Evolutionary conservation across 2,329 filamentous ascomycete species (phyloP), one percentile per base, ranked within the genome.

Genomic region (Pseudogymnoascus pannorum): DNA sequence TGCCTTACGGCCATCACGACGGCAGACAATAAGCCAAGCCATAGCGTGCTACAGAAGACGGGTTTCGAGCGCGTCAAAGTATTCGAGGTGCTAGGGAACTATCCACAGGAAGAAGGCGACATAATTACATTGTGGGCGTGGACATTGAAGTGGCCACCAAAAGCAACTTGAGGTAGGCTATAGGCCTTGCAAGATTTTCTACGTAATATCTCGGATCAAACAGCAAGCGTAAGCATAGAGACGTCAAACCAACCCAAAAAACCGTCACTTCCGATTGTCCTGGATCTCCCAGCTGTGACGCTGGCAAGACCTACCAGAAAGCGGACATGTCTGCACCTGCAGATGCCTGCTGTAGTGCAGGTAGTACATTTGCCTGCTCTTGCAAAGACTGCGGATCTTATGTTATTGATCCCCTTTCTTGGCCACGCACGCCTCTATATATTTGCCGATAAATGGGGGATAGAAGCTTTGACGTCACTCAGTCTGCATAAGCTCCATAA

Each of bases 1-100:
- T 66, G 72, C 54, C 63, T 84, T 44, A 67, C 74, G 16, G 81
- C 81, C 1, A 70, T 81, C 5, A 80, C 81, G 8, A 76, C 81
- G 36, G 70, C 70, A 0, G 68, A 70, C 11, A 87, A 89, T 66
- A 61, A 63, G 6, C 75, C 74, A 3, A 88, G 86, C 66, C 78
- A 79, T 62, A 76, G 76, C 2, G 81, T 89, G 6, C 65, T 89
- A 60, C 67, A 70, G 57, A 87, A 87, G 68, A 72, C 69, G 12
- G 84, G 85, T 1, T 85, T 87, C 64, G 72, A 73, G 66, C 67
- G 76, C 36, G 76, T 77, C 44, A 76, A 77, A 66, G 71, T 65
- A 24, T 81, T 75, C 73, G 65, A 68, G 33, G 74, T 73, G 57
- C 38, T 22, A 42, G 38, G 8, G 4, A 42, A 42, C 11, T 2